Evolutionary conservation across 2,329 filamentous ascomycete species (phyloP).

Genomic region (Hymenoscyphus albidus): DNA sequence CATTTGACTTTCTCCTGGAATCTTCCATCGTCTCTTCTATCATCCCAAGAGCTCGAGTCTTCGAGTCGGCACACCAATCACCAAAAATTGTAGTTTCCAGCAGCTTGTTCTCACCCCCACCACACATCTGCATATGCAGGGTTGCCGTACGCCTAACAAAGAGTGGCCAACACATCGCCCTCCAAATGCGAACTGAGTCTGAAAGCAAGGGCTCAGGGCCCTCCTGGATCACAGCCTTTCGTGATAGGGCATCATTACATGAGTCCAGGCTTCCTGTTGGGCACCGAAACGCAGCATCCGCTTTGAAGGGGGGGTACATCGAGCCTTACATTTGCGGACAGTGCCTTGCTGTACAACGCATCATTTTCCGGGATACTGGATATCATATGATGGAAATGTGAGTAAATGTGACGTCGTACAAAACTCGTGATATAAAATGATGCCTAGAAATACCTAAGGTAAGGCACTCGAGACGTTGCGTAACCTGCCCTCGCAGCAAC

Average conservation of each 20-base stretch:
- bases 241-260: constrained; percentile 34
- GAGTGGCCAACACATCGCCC: constrained; percentile 30
- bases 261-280: constrained; percentile 29
- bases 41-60: not conserved
- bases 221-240: constrained; percentile 23
- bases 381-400: constrained; percentile 22
- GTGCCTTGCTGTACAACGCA: constrained; percentile 46
- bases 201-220: constrained; percentile 7
- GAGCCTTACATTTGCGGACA: constrained; percentile 27
- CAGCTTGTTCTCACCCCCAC: constrained; percentile 20
- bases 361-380: constrained; percentile 35
- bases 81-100: constrained; percentile 18
- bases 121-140: constrained; percentile 27
- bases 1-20: not conserved
- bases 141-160: constrained; percentile 27
- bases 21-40: not conserved
- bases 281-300: constrained; percentile 29
- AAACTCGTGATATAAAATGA: constrained; percentile 20
- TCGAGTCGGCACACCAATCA: constrained; percentile 12
- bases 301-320: constrained; percentile 22
- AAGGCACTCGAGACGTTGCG: constrained; percentile 13
- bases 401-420: constrained; percentile 27
- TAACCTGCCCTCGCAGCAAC: constrained; percentile 12
- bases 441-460: constrained; percentile 9
- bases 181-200: constrained; percentile 23